Evolutionary conservation across 2,329 filamentous ascomycete genomes (phyloP).

Genomic region (Ceratocystis eucalypticola): DNA sequence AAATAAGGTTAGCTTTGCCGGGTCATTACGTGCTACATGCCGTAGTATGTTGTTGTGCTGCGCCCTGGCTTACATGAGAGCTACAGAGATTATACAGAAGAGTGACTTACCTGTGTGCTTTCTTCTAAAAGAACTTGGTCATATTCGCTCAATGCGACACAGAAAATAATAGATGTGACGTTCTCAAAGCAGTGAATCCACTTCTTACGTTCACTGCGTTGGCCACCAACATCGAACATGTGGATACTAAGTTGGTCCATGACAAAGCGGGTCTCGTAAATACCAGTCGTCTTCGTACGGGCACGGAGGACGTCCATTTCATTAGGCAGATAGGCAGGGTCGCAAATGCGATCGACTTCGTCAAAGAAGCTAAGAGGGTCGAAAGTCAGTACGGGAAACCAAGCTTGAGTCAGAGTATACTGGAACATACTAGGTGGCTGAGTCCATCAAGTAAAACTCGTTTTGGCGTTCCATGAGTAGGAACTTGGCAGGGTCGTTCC

Average conservation of each 20-base stretch:
- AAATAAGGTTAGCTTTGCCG: not conserved
- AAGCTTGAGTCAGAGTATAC: not conserved
- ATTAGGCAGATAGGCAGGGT: slow-evolving; percentile 73
- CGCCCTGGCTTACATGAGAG: not conserved
- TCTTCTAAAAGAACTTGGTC: slow-evolving; percentile 95
- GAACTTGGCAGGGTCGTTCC: slow-evolving; percentile 75
- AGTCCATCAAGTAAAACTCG: slow-evolving; percentile 99
- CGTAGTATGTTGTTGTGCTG: not conserved
- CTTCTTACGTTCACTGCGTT: slow-evolving; percentile 95
- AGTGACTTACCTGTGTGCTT: slow-evolving; percentile 66
- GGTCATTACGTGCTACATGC: not conserved
- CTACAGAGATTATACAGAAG: not conserved
- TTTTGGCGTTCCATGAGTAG: slow-evolving; percentile 84
- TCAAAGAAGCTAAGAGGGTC: slow-evolving; percentile 74
- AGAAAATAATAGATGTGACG: slow-evolving; percentile 98
- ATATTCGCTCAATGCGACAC: slow-evolving; percentile 93
- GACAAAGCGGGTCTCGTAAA: slow-evolving; percentile 95
- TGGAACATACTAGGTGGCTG: slow-evolving; percentile 75
- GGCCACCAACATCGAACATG: slow-evolving; percentile 98
- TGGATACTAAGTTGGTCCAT: slow-evolving; percentile 99
- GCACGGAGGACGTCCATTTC: slow-evolving; percentile 93
- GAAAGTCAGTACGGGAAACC: not conserved
- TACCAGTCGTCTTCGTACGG: slow-evolving; percentile 95
- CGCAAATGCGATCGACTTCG: slow-evolving; percentile 72
- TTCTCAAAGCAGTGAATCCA: slow-evolving; percentile 99